Conservation (phyloP, 2,329 filamentous ascomycete species). For the Calonectria montana region DNA sequence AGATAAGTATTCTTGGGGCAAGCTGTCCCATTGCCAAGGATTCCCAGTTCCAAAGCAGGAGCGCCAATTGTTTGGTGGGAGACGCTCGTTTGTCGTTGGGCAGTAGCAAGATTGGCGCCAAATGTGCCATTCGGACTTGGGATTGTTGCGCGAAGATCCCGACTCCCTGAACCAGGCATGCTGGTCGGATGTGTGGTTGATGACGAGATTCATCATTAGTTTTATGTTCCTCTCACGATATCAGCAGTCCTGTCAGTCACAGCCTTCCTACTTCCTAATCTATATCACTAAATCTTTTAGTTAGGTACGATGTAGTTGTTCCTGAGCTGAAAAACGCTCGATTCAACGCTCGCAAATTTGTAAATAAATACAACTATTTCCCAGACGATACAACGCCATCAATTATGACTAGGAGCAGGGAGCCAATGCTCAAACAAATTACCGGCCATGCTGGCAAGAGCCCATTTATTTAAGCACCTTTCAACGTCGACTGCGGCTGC, state of each 20-base stretch:
- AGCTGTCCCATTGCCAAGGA: slow-evolving; percentile 78
- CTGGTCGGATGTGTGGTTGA: slow-evolving; percentile 39
- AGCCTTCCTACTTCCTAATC: background rate
- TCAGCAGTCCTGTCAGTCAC: slow-evolving; percentile 68
- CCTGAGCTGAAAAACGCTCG: slow-evolving; percentile 54
- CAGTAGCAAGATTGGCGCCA: slow-evolving; percentile 64
- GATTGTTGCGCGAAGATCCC: slow-evolving; percentile 22
- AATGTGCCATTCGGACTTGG: slow-evolving; percentile 71
- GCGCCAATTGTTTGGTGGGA: slow-evolving; percentile 82
- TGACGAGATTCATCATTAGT: slow-evolving; percentile 39
- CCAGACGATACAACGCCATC: slow-evolving; percentile 46
- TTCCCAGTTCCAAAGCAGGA: slow-evolving; percentile 69
- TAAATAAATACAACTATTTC: slow-evolving; percentile 62
- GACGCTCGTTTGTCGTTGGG: slow-evolving; percentile 64
- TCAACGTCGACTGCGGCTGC: slow-evolving; percentile 71
- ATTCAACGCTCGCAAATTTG: slow-evolving; percentile 47
- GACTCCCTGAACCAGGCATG: slow-evolving; percentile 40
- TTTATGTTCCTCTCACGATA: slow-evolving; percentile 57
- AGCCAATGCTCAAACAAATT: slow-evolving; percentile 56
- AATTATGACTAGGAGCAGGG: slow-evolving; percentile 33
- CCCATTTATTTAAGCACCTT: slow-evolving; percentile 66
- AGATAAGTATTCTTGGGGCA: slow-evolving; percentile 83
- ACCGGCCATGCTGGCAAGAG: slow-evolving; percentile 60
- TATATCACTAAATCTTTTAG: fast-evolving
- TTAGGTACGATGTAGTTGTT: slow-evolving; percentile 50